phyloP scores from a whole-genome alignment of 345 rosid genomes.

The Hypericum perforatum region DNA sequence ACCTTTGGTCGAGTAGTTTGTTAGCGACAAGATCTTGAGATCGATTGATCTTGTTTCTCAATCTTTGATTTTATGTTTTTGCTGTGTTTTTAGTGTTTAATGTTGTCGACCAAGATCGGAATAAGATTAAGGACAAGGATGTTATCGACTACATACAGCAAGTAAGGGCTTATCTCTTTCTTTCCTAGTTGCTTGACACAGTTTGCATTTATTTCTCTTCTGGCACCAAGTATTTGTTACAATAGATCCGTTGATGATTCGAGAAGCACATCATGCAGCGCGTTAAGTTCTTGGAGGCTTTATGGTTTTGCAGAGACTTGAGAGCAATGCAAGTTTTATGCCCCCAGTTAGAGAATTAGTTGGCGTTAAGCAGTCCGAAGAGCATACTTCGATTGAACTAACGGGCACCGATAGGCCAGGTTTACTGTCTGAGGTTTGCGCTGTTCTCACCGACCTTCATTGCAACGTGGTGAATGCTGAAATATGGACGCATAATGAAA shows the following conservation, averaged over 20 bases:
- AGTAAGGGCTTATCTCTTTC: slow-evolving; percentile 17
- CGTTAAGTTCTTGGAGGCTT: no score
- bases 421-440: slow-evolving; percentile 40
- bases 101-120: slow-evolving; percentile 54
- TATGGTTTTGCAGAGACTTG: slow-evolving; percentile 28
- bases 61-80: neutral
- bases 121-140: slow-evolving; percentile 57
- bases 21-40: no score
- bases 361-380: slow-evolving; percentile 26
- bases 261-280: no score
- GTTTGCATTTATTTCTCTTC: neutral
- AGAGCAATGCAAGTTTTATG: slow-evolving; percentile 17
- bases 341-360: slow-evolving; percentile 27
- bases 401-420: slow-evolving; percentile 43
- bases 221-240: no score
- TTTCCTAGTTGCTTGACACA: neutral
- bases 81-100: slow-evolving; percentile 29
- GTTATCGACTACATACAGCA: slow-evolving; percentile 29
- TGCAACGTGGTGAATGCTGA: slow-evolving; percentile 40
- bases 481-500: slow-evolving; percentile 44
- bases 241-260: no score
- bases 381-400: slow-evolving; percentile 33
- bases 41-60: no score
- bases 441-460: slow-evolving; percentile 34
- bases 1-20: neutral